Evolutionary conservation across 495 filamentous ascomycete genomes (phyloP).

Genomic region (Neurospora sp.): DNA sequence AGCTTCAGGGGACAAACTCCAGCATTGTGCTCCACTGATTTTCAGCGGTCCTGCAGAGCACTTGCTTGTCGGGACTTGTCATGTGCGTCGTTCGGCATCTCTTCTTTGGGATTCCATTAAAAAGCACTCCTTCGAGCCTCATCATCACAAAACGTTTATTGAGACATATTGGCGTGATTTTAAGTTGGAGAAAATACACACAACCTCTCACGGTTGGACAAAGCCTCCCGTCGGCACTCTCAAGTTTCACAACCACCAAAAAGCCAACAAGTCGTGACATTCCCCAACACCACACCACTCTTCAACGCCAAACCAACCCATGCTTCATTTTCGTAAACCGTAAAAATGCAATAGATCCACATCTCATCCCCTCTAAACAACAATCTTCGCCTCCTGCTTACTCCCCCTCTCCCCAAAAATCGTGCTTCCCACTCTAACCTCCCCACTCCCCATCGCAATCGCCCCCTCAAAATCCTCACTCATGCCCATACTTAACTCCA

Average conservation of each 20-base stretch:
- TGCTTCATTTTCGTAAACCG: not conserved
- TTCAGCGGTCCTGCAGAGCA: not conserved
- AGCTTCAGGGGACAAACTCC: not conserved
- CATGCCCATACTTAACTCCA: slow-evolving; percentile 70
- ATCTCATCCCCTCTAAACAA: slow-evolving; percentile 17
- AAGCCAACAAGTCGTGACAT: too few relatives aligned
- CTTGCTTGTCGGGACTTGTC: not conserved
- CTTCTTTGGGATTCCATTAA: not conserved
- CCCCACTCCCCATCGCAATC: slow-evolving; percentile 69
- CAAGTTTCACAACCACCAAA: too few relatives aligned
- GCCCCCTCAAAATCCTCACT: slow-evolving; percentile 91
- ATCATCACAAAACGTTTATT: too few relatives aligned
- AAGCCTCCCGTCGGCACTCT: too few relatives aligned
- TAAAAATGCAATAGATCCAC: not conserved
- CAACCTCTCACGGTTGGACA: too few relatives aligned
- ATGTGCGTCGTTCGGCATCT: not conserved
- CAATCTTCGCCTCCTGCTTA: slow-evolving; percentile 59
- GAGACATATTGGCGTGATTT: too few relatives aligned
- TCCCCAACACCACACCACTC: not conserved
- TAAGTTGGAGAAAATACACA: too few relatives aligned
- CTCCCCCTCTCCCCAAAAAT: slow-evolving; percentile 79
- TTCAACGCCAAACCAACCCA: not conserved
- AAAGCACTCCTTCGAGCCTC: too few relatives aligned
- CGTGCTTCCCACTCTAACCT: slow-evolving; percentile 91
- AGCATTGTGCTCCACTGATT: not conserved